These are phyloP conservation scores for Cadophora luteo-olivacea DNA, from an alignment of 2,329 filamentous ascomycete genomes.

Conservation along the genomic window DNA sequence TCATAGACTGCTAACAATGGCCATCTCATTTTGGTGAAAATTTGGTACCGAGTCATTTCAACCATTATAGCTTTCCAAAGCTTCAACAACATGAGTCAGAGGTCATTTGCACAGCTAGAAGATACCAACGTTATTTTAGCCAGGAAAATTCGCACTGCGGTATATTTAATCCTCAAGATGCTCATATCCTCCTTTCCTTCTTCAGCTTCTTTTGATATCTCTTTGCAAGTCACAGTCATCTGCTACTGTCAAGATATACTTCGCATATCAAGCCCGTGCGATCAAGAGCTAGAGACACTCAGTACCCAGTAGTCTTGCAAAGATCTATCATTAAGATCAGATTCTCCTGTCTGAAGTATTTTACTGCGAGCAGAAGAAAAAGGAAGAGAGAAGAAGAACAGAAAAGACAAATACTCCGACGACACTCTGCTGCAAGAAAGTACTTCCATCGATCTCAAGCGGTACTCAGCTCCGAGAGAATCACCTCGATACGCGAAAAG, in stretches of 20 bases:
- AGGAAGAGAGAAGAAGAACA: too few species aligned
- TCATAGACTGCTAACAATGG: neutral
- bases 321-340: too few species aligned
- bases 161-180: neutral
- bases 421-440: too few species aligned
- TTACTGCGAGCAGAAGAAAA: too few species aligned
- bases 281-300: neutral
- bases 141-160: neutral
- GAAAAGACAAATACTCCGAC: too few species aligned
- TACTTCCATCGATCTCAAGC: neutral
- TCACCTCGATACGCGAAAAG: neutral
- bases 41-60: neutral
- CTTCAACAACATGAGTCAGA: neutral
- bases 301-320: neutral
- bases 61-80: neutral
- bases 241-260: neutral
- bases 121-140: neutral
- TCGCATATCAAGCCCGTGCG: neutral
- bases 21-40: neutral
- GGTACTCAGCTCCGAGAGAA: neutral
- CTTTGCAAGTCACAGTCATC: neutral
- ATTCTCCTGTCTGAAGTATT: too few species aligned
- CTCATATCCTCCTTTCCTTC: neutral
- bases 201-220: neutral
- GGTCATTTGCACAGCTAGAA: neutral